These are phyloP conservation scores for Macrophomina pseudophaseolina DNA, from an alignment of 2,329 filamentous ascomycete species.

Conservation along the genomic window DNA sequence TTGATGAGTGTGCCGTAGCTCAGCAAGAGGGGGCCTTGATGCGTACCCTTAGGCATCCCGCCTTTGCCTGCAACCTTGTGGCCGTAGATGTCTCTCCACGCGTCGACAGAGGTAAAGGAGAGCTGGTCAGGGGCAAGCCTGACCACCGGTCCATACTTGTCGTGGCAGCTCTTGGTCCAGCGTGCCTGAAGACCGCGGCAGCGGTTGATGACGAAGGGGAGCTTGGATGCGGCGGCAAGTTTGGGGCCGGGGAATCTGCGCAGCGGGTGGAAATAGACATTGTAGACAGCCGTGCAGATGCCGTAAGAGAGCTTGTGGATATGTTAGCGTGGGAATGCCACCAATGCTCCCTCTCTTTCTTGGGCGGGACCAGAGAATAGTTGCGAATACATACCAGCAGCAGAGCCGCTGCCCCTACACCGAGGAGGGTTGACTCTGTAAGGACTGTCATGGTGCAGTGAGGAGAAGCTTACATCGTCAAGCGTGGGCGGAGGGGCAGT, in stretches of 20 bases:
- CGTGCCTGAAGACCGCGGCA: background rate
- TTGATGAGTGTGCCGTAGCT: background rate
- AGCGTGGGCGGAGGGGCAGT: background rate
- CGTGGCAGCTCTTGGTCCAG: slow-evolving; percentile 13
- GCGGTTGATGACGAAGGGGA: slow-evolving; percentile 12
- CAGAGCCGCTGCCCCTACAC: background rate
- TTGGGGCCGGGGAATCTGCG: slow-evolving; percentile 27
- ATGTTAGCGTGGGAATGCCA: background rate
- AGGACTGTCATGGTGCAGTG: background rate
- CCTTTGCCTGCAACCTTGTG: slow-evolving; percentile 25
- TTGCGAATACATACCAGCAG: background rate
- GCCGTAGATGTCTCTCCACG: slow-evolving; percentile 29
- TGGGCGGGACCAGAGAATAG: no score
- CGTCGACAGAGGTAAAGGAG: slow-evolving; percentile 23
- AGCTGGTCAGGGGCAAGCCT: slow-evolving; percentile 25
- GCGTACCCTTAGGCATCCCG: slow-evolving; percentile 19
- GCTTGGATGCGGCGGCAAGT: slow-evolving; percentile 12
- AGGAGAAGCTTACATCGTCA: background rate
- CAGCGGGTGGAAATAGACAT: slow-evolving; percentile 26
- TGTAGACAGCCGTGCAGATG: slow-evolving; percentile 15
- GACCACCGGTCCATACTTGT: slow-evolving; percentile 26
- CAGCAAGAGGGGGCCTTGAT: background rate
- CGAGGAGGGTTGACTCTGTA: background rate
- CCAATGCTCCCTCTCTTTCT: no score
- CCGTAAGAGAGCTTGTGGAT: background rate